Base-by-base conservation (phyloP, 371 early-diverging fungal genomes). In the Catenaria anguillulae region DNA sequence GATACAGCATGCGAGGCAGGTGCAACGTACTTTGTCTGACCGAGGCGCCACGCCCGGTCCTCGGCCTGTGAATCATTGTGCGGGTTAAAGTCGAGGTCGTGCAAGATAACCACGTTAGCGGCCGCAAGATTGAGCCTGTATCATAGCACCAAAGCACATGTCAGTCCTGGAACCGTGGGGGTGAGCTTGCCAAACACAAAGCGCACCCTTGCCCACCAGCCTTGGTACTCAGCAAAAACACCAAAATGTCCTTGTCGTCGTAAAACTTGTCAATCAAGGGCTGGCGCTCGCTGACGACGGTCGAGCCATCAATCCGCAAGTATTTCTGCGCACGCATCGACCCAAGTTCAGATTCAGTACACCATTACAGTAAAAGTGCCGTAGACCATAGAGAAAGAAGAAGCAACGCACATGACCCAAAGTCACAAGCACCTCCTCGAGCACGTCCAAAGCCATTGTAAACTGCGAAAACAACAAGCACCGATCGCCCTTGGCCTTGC, bases 51-150 rank as follows among this genome's bases (percentile, higher is more conserved):
- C 36, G 90, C 90, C 17, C 92, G 80, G 66, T 91, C 92, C 77
- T 90, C 89, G 0, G 93, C 96, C 74, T 97, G 97, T 36, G 84
- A 79, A 71, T 95, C 97, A 69, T 93, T 94, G 65, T 92, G 93
- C 1, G 98, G 97, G 67, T 96, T 97, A 71, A 87, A 92, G 62
- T 95, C 98, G 54, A 87, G 71, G 66, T 94, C 95, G 69, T 87
- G 87, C 61, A 96, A 73, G 45, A 97, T 82, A 21, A 97, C 93
- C 19, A 86, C 81, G 63, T 89, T 89, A 35, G 95, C 93, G 3
- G 86, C 77, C 2, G 91, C 91, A 67, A 97, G 67, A 66, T 97
- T 97, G 62, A 97, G 84, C 46, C 58, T 36, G 40, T 24, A 10
- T n/a, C n/a, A n/a, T n/a, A n/a, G n/a, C n/a, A 24, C n/a, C 19